phyloP scores from a whole-genome alignment of 345 rosid genomes.

The Populus davidiana region DNA sequence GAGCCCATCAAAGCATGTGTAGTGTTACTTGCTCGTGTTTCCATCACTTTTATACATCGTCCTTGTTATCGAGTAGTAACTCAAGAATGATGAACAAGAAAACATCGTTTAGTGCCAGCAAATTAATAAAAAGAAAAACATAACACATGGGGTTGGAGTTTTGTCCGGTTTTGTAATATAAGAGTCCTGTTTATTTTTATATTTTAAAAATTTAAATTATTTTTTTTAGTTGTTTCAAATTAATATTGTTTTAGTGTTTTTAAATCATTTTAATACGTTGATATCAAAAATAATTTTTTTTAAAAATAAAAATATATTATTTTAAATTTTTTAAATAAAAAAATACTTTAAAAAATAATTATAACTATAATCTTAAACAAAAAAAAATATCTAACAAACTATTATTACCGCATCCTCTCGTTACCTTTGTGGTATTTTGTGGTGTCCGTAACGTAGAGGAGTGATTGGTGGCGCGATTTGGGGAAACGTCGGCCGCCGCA shows the following conservation, averaged over 20 bases:
- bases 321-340: too few relatives aligned
- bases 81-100: background rate
- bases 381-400: too few relatives aligned
- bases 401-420: background rate
- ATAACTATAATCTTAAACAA: too few relatives aligned
- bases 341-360: too few relatives aligned
- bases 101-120: background rate
- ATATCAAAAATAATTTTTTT: too few relatives aligned
- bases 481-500: constrained; percentile 46
- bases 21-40: constrained; percentile 4
- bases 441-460: constrained; percentile 19
- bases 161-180: constrained; percentile 21
- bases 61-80: background rate
- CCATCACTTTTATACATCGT: background rate
- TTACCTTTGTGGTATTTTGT: background rate
- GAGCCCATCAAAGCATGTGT: background rate
- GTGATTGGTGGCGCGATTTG: constrained; percentile 59
- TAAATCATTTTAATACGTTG: too few relatives aligned
- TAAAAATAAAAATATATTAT: too few relatives aligned
- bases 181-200: too few relatives aligned
- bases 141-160: constrained; percentile 2
- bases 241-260: too few relatives aligned
- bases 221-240: too few relatives aligned
- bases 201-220: too few relatives aligned
- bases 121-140: background rate